Percentiles rank a stretch among this genome's conserved stretches.
phyloP scores from a whole-genome alignment of 768 basidiomycete species.

The Rhodocollybia butyracea region DNA sequence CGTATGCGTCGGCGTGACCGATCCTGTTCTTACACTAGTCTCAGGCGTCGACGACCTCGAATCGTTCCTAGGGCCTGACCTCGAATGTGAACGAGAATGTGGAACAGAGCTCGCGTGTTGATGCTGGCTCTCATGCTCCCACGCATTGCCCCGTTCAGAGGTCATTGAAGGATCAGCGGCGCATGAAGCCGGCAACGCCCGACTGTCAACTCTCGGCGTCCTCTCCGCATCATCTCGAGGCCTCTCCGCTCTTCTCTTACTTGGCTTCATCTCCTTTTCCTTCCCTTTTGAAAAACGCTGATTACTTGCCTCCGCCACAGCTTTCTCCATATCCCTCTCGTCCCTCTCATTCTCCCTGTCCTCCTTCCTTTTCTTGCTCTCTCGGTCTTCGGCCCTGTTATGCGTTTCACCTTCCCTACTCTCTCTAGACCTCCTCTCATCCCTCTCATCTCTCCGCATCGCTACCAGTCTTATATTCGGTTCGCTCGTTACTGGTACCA shows the following conservation, averaged over 20 bases:
- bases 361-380: not conserved
- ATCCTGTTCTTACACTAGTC: not conserved
- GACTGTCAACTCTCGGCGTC: not conserved
- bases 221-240: not conserved
- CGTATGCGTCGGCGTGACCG: constrained; percentile 1
- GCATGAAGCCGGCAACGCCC: not conserved
- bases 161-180: not conserved
- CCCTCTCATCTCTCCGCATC: not conserved
- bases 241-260: not conserved
- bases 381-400: not conserved
- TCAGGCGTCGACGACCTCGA: not conserved
- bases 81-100: not conserved
- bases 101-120: not conserved
- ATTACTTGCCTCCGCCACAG: not conserved
- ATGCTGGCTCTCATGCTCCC: not conserved
- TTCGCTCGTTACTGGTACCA: constrained; percentile 1
- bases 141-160: not conserved
- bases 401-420: not conserved
- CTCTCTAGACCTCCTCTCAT: not conserved
- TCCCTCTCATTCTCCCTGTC: not conserved
- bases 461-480: not conserved
- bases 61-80: not conserved
- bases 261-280: not conserved
- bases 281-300: not conserved
- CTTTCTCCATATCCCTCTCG: not conserved